Evolutionary conservation across 495 filamentous ascomycete species (phyloP).

Genomic region (Penicillium malachiteum): DNA sequence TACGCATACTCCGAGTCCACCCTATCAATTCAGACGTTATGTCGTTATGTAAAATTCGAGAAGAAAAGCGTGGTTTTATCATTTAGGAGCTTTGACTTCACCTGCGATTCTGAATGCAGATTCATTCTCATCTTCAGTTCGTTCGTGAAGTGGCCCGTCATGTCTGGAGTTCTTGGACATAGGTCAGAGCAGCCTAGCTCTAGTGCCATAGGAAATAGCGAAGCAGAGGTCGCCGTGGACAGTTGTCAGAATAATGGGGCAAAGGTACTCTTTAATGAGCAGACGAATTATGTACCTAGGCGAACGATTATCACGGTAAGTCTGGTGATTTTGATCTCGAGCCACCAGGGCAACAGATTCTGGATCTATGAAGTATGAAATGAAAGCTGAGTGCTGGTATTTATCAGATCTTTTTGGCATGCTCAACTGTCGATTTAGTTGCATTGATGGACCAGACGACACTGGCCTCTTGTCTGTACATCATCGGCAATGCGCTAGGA

Average conservation of each 20-base stretch:
- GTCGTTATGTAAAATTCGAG: not conserved
- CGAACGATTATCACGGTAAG: conserved; percentile 50
- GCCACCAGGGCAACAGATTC: too few relatives aligned
- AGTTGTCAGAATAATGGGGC: conserved; percentile 8
- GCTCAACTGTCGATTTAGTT: conserved; percentile 53
- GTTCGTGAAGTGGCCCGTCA: not conserved
- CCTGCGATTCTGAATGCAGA: not conserved
- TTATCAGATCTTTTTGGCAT: conserved; percentile 52
- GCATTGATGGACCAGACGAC: conserved; percentile 58
- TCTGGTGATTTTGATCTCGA: not conserved
- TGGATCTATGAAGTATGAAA: not conserved
- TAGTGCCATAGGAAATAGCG: too few relatives aligned
- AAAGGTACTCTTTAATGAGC: conserved; percentile 47
- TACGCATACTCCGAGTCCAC: not conserved
- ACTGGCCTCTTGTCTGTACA: conserved; percentile 50
- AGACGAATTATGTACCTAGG: conserved; percentile 55
- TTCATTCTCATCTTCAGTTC: not conserved
- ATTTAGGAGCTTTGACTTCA: not conserved
- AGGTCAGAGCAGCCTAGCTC: conserved; percentile 3
- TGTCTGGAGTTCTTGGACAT: conserved; percentile 18
- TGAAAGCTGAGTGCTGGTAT: not conserved
- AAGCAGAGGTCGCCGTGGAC: not conserved
- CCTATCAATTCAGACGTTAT: not conserved
- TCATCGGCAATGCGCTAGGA: conserved; percentile 47
- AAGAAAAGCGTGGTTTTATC: not conserved